Evolutionary conservation across 164 flowering plant species (phyloP), one percentile per base, ranked within the genome.

Genomic region (Stephania japonica): DNA sequence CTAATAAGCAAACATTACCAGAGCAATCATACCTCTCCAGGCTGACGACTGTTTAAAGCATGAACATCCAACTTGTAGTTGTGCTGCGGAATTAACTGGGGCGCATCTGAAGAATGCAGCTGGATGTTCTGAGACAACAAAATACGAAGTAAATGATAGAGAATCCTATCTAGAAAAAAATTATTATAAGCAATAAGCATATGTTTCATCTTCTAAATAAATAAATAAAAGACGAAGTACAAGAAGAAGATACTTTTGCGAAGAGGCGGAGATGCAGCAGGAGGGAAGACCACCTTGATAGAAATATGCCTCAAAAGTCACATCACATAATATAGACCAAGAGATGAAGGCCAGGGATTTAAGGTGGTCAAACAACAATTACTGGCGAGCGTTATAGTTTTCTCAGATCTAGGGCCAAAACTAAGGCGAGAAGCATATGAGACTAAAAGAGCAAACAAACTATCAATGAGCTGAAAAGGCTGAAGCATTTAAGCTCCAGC

Each of bases 61-160:
- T 95, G 91, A 76, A 79, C 98, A 86, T 95, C 99, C 77, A 95
- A 94, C 88, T 91, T 95, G 91, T 95, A 95, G 77, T 91, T 91
- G 79, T 95, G 97, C 70, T 93, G 99, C 65, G 99, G 97, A 78
- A 90, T 90, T 76, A 95, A 72, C 75, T 84, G 92, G n/a, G 93
- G 83, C 63, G 93, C 89, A 81, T 95, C 99, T 67, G 92, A 81
- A 16, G 94, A 71, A 25, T 79, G 89, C 44, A 82, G 74, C 80
- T 91, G 88, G 75, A 85, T 76, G 75, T 92, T 84, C 99, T 95
- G 67, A 41, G 80, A 70, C 8, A 76, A 63, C 61, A 74, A 72
- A 76, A 73, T 7, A 18, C 73, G 18, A 8, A 70, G 65, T 21
- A 42, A 59, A 23, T 49, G 42, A 42, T 59, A 63, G 25, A 63